phyloP scores from a whole-genome alignment of 2,329 filamentous ascomycete genomes.

The Aureobasidium namibiae region DNA sequence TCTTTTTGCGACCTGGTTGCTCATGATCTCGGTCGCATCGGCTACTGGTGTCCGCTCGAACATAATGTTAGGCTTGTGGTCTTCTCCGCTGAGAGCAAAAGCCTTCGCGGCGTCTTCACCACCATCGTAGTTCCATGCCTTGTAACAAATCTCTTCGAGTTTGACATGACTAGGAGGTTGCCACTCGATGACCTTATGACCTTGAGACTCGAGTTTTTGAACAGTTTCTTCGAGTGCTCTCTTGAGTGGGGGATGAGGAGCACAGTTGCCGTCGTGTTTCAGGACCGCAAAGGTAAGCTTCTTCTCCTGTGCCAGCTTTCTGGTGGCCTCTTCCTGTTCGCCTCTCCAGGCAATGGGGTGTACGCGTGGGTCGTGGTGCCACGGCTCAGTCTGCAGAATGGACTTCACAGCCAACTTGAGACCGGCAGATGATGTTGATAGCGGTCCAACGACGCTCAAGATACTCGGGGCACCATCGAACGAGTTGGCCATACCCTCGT shows the following conservation, averaged over 20 bases:
- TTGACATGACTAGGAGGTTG: conserved; percentile 39
- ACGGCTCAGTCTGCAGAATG: conserved; percentile 52
- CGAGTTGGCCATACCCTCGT: conserved; percentile 53
- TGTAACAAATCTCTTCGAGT: conserved; percentile 28
- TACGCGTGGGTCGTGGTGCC: conserved; percentile 58
- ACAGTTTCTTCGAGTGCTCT: conserved; percentile 47
- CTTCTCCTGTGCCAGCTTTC: conserved; percentile 30
- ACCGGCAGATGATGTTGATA: conserved; percentile 48
- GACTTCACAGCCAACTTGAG: conserved; percentile 49
- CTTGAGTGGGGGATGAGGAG: conserved; percentile 49
- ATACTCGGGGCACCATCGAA: conserved; percentile 58
- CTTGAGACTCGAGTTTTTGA: conserved; percentile 41
- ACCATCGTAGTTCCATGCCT: conserved; percentile 40
- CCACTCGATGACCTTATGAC: conserved; percentile 54
- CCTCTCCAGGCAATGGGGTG: conserved; percentile 58
- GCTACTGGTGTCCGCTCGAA: conserved; percentile 30
- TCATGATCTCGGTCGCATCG: conserved; percentile 36
- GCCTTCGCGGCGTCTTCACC: conserved; percentile 43
- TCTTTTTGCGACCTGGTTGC: conserved; percentile 45
- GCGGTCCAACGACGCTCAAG: conserved; percentile 54
- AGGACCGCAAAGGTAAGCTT: conserved; percentile 49
- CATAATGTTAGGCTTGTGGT: conserved; percentile 36
- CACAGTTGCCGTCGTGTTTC: conserved; percentile 42
- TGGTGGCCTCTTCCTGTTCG: conserved; percentile 31
- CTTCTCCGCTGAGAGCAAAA: conserved; percentile 49